Percentiles rank a stretch among this genome's conserved stretches.
Conservation (phyloP, 1,139 yeast species). For the Protomyces pachydermus region DNA sequence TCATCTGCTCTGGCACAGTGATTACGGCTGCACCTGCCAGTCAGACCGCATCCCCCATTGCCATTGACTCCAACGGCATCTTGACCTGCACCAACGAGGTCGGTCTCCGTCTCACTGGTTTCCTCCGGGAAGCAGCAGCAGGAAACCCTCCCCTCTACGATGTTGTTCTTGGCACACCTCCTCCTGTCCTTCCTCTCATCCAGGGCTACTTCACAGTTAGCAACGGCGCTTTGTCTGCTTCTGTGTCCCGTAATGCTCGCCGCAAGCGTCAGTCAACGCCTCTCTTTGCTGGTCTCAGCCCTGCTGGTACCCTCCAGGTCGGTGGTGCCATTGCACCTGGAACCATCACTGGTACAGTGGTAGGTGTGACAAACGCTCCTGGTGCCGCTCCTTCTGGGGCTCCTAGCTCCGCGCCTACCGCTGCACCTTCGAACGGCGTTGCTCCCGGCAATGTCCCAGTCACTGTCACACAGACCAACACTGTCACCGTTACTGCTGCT, state of each 20-base stretch:
- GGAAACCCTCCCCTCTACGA: not conserved
- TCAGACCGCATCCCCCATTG: not conserved
- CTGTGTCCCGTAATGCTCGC: not conserved
- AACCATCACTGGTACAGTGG: not conserved
- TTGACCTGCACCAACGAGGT: not conserved
- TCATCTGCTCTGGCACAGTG: not conserved
- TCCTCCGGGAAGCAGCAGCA: not conserved
- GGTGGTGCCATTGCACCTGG: not conserved
- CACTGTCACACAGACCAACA: not conserved
- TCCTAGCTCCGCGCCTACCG: not conserved
- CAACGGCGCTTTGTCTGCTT: not conserved
- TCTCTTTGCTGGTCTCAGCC: not conserved
- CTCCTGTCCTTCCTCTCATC: not conserved
- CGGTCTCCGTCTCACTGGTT: not conserved
- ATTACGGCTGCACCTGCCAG: not conserved
- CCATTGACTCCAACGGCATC: not conserved
- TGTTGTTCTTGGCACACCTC: not conserved
- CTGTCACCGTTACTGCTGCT: not conserved
- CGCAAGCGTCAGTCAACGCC: not conserved
- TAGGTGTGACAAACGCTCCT: not conserved
- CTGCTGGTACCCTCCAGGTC: not conserved
- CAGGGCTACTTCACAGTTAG: not conserved
- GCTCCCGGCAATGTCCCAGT: not conserved
- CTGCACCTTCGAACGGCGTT: not conserved
- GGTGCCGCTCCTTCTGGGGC: not conserved